Evolutionary conservation across 495 filamentous ascomycete species (phyloP).

Genomic region (Apiosordaria backusii): DNA sequence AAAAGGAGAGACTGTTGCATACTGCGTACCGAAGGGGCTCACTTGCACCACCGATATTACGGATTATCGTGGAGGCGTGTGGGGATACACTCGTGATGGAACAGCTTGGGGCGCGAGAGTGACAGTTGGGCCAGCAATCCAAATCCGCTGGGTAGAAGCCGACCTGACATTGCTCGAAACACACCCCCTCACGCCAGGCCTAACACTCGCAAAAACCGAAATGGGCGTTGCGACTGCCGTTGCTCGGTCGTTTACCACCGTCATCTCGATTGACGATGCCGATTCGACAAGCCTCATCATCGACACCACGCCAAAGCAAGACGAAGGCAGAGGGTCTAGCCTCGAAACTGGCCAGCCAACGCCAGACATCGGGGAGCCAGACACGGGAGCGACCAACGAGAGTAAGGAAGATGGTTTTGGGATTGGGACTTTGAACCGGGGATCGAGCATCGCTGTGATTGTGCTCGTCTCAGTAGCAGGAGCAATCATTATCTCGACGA

Average conservation of each 20-base stretch:
- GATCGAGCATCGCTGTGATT: slow-evolving; percentile 31
- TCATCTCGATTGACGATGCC: not conserved
- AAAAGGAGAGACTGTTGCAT: slow-evolving; percentile 37
- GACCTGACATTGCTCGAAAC: slow-evolving; percentile 37
- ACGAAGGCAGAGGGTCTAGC: not conserved
- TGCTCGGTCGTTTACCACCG: not conserved
- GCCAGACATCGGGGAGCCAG: not conserved
- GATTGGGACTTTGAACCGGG: slow-evolving; percentile 14
- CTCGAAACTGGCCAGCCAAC: slow-evolving; percentile 4
- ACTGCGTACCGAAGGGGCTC: slow-evolving; percentile 38
- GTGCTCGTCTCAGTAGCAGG: slow-evolving; percentile 32
- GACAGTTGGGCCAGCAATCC: slow-evolving; percentile 40
- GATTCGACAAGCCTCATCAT: slow-evolving; percentile 4
- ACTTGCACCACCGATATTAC: slow-evolving; percentile 39
- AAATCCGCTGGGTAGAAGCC: slow-evolving; percentile 39
- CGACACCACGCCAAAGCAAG: slow-evolving; percentile 2
- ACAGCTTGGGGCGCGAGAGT: slow-evolving; percentile 22
- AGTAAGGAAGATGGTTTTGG: not conserved
- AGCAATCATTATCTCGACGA: slow-evolving; percentile 25
- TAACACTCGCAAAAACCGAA: slow-evolving; percentile 9
- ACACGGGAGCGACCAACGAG: not conserved
- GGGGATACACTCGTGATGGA: slow-evolving; percentile 32
- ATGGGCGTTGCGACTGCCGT: not conserved
- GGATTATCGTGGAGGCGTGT: slow-evolving; percentile 41
- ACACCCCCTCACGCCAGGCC: slow-evolving; percentile 34